phyloP scores from a whole-genome alignment of 176 grass and related monocot species.

The Hordeum vulgare region DNA sequence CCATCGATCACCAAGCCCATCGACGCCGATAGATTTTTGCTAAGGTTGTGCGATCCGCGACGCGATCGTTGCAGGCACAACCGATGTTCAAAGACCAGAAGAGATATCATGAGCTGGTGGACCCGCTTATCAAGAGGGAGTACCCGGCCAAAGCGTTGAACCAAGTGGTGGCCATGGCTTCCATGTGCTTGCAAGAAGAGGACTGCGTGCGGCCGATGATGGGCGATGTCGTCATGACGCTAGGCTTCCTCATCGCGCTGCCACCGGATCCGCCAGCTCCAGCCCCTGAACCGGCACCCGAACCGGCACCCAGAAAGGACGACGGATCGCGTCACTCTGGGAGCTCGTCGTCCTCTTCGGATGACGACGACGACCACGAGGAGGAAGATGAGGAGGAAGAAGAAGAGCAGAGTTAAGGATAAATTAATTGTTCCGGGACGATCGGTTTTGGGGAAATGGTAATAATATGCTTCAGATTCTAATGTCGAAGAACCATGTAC shows the following conservation, averaged over 20 bases:
- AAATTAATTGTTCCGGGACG: neutral
- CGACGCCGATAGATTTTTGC: neutral
- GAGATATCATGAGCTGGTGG: conserved; percentile 79
- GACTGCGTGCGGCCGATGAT: conserved; percentile 71
- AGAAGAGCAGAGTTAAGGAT: conserved; percentile 10
- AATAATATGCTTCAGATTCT: neutral
- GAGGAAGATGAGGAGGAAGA: conserved; percentile 13
- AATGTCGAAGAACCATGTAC: neutral
- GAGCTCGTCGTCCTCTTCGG: conserved; percentile 12
- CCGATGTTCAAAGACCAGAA: conserved; percentile 91
- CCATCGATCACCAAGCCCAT: neutral
- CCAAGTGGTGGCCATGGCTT: conserved; percentile 85
- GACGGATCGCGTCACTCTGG: neutral
- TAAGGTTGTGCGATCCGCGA: neutral
- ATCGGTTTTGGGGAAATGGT: neutral
- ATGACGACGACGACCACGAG: neutral
- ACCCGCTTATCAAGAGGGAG: conserved; percentile 55
- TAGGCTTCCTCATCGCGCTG: conserved; percentile 58
- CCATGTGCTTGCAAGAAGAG: conserved; percentile 97
- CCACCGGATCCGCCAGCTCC: conserved; percentile 27
- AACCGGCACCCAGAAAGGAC: neutral
- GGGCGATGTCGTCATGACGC: conserved; percentile 73
- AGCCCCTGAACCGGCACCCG: neutral
- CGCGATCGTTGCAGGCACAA: conserved; percentile 37
- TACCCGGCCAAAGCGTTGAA: conserved; percentile 71